These are phyloP conservation scores for Polyporus arcularius DNA, from an alignment of 768 basidiomycete species.

Conservation along the genomic window DNA sequence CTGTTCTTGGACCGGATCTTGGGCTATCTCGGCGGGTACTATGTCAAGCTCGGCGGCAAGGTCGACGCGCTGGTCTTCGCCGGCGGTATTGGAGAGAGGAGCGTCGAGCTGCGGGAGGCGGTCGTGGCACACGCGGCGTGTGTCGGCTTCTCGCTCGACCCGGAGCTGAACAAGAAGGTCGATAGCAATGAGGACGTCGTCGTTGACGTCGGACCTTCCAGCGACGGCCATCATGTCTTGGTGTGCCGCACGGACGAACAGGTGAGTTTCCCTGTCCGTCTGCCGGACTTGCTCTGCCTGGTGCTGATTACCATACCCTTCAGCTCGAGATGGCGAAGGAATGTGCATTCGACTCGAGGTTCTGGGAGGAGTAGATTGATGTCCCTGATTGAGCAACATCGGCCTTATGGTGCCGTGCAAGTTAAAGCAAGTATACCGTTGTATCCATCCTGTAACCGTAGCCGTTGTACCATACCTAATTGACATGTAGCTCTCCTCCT, in stretches of 20 bases:
- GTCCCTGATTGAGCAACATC: not conserved
- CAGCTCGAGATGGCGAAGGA: constrained; percentile 47
- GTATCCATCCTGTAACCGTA: no score
- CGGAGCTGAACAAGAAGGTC: constrained; percentile 45
- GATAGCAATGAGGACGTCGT: constrained; percentile 41
- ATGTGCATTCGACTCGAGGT: constrained; percentile 34
- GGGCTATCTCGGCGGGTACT: constrained; percentile 72
- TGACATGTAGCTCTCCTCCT: no score
- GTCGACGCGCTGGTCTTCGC: constrained; percentile 85
- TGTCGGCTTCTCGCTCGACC: constrained; percentile 63
- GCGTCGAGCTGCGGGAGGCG: constrained; percentile 57
- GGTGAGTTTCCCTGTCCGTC: constrained; percentile 32
- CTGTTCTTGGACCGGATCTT: constrained; percentile 77
- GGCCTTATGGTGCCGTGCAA: not conserved
- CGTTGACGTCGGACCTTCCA: constrained; percentile 44
- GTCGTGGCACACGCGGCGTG: constrained; percentile 55
- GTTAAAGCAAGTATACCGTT: not conserved
- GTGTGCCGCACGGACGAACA: constrained; percentile 73
- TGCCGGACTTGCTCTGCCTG: not conserved
- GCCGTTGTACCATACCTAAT: no score
- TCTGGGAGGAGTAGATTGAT: constrained; percentile 22
- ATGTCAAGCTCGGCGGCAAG: constrained; percentile 63
- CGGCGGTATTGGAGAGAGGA: constrained; percentile 86
- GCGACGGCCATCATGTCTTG: constrained; percentile 40
- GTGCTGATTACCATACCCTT: not conserved